phyloP scores from a whole-genome alignment of 164 flowering plant species.

The Brasenia schreberi region DNA sequence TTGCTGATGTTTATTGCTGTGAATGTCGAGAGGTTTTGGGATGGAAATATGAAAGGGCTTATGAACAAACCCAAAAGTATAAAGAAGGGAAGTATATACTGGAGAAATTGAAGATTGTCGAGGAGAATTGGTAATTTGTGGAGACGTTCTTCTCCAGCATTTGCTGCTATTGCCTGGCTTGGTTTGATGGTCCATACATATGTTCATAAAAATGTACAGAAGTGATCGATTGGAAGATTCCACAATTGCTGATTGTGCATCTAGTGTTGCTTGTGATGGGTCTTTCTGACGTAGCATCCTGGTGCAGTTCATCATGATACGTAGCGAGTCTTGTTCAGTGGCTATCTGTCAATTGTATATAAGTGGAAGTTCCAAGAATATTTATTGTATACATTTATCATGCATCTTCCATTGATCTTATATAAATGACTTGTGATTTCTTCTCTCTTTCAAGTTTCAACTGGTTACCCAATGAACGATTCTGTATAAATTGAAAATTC shows the following conservation, averaged over 20 bases:
- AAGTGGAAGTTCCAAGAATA: background rate
- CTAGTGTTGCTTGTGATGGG: background rate
- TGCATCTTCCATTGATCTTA: background rate
- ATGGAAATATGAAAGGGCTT: slow-evolving; percentile 50
- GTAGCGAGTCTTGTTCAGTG: background rate
- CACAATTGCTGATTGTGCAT: slow-evolving; percentile 3
- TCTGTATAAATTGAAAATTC: background rate
- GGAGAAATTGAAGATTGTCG: slow-evolving; percentile 38
- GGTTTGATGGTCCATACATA: slow-evolving; percentile 8
- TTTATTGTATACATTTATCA: background rate
- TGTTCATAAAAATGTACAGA: slow-evolving; percentile 16
- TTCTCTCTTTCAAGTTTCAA: background rate
- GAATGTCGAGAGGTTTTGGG: slow-evolving; percentile 47
- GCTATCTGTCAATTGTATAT: background rate
- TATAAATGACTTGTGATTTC: background rate
- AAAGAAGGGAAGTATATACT: slow-evolving; percentile 52
- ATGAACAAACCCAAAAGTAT: slow-evolving; percentile 43
- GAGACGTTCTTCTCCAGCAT: background rate
- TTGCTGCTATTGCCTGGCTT: background rate
- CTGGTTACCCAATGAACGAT: background rate
- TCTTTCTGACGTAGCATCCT: background rate
- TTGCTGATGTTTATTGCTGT: slow-evolving; percentile 46
- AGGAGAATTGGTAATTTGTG: slow-evolving; percentile 32
- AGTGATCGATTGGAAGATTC: slow-evolving; percentile 14
- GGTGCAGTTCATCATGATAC: background rate